Evolutionary conservation across 169 alveolate species (phyloP), one percentile per base, ranked within the genome.

Genomic region (Fabrea salina): DNA sequence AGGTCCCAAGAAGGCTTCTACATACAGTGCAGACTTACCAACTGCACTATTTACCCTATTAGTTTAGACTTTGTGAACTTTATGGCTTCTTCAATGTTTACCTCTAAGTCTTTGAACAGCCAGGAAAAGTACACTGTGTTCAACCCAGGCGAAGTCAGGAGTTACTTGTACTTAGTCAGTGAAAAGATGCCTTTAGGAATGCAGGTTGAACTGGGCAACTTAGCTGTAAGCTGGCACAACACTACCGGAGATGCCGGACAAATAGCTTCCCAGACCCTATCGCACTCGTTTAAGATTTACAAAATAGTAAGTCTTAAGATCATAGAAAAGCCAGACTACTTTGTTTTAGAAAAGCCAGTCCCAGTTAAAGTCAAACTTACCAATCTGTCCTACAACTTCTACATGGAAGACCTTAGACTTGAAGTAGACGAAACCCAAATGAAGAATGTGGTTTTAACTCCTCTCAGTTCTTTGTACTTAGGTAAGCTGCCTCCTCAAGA

Each of bases 161-260:
- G 74, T 3, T 61, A n/a, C 25, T 51, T 61, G 22, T 61, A 61
- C 25, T 51, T 35, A 16, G 16, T 61, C 32, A 35, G 32, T 37
- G 74, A 61, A 61, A 32, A 11, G 25, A 16, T 30, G 16, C 74
- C 41, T 16, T n/a, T 61, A 30, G 25, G 54, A 25, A 33, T 51
- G 11, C 11, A 32, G 16, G 32, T n/a, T 11, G 74, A 61, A 16
- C 49, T 61, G 11, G 74, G 74, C 32, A 16, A 13, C 11, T 27
- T 61, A 61, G 25, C 32, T 16, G 25, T 37, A 16, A 33, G 54
- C 32, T 61, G 74, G 74, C 74, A 61, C 50, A 61, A 61, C 50
- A 61, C 16, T 11, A 61, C 74, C 8, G 74, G 74, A 1, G 74
- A 61, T 37, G 11, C 39, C 1, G 74, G 74, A 2, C 16, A 13